These are phyloP conservation scores for Clonostachys chloroleuca DNA, from an alignment of 2,329 filamentous ascomycete species.

Conservation along the genomic window DNA sequence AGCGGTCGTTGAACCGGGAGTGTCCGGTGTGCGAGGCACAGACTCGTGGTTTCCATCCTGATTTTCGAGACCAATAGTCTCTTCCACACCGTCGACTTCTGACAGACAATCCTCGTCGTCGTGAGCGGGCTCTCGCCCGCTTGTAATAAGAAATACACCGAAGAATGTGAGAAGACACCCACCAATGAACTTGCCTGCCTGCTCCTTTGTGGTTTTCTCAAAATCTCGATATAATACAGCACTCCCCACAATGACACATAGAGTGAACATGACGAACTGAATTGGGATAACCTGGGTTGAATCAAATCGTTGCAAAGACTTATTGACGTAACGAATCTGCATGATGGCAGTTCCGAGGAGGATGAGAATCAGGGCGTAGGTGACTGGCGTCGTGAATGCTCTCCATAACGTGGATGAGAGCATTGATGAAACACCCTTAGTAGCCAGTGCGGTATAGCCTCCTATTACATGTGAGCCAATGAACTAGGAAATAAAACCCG, in stretches of 20 bases:
- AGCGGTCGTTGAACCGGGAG: neutral
- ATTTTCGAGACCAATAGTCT: conserved; percentile 54
- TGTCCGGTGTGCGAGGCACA: conserved; percentile 15
- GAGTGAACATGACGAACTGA: conserved; percentile 94
- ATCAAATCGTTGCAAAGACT: conserved; percentile 81
- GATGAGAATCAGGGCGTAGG: conserved; percentile 78
- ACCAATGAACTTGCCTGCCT: conserved; percentile 80
- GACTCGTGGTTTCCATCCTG: conserved; percentile 30
- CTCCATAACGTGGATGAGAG: conserved; percentile 86
- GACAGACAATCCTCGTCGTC: conserved; percentile 49
- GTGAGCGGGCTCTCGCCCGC: conserved; percentile 60
- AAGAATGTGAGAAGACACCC: conserved; percentile 91
- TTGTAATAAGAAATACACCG: conserved; percentile 96
- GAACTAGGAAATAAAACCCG: neutral
- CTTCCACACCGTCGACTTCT: conserved; percentile 56
- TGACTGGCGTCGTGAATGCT: conserved; percentile 86
- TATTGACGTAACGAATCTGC: conserved; percentile 97
- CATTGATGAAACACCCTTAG: conserved; percentile 93
- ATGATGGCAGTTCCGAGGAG: conserved; percentile 83
- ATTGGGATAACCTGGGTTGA: conserved; percentile 97
- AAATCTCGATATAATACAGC: conserved; percentile 94
- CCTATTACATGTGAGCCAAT: conserved; percentile 41
- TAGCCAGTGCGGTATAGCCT: conserved; percentile 93
- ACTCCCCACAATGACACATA: conserved; percentile 92
- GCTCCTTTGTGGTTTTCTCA: conserved; percentile 69